These are phyloP conservation scores for Apiotrichum montevideense DNA, from an alignment of 1,284 basidiomycete species.

Conservation along the genomic window DNA sequence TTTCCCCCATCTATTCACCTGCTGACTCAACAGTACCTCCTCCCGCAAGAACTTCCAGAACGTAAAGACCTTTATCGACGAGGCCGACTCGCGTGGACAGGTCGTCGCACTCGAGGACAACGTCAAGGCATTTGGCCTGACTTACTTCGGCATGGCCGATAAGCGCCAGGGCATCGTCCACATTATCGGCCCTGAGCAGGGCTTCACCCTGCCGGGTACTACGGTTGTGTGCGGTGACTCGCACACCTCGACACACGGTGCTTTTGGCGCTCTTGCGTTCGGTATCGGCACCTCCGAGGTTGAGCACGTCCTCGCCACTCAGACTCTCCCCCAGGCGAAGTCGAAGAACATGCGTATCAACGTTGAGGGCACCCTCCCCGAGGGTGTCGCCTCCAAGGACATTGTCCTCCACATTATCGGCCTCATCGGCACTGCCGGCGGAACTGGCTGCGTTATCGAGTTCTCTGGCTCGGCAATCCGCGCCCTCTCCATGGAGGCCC, in stretches of 20 bases:
- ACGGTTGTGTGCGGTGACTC: conserved; percentile 96
- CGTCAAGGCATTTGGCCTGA: conserved; percentile 89
- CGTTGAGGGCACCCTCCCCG: conserved; percentile 75
- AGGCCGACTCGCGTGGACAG: conserved; percentile 89
- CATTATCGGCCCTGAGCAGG: conserved; percentile 93
- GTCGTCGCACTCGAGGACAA: conserved; percentile 86
- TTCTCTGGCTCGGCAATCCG: conserved; percentile 89
- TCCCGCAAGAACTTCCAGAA: conserved; percentile 79
- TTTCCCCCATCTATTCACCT: background rate
- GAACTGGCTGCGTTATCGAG: conserved; percentile 88
- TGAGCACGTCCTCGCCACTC: conserved; percentile 93
- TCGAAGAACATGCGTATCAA: conserved; percentile 93
- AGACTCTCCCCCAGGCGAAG: conserved; percentile 86
- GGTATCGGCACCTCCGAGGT: conserved; percentile 96
- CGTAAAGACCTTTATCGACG: conserved; percentile 70
- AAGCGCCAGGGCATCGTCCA: conserved; percentile 91
- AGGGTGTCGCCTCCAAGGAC: conserved; percentile 91
- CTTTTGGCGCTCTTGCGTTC: conserved; percentile 91
- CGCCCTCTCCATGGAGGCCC: conserved; percentile 85
- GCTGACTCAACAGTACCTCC: conserved; percentile 56
- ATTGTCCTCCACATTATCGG: conserved; percentile 93
- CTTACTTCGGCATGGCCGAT: conserved; percentile 91
- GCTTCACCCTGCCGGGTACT: conserved; percentile 90
- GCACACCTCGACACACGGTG: conserved; percentile 63
- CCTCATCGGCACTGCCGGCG: conserved; percentile 87